These are phyloP conservation scores for Pseudonitzschia multistriata DNA, from an alignment of 108 stramenopile genomes.

Conservation along the genomic window DNA sequence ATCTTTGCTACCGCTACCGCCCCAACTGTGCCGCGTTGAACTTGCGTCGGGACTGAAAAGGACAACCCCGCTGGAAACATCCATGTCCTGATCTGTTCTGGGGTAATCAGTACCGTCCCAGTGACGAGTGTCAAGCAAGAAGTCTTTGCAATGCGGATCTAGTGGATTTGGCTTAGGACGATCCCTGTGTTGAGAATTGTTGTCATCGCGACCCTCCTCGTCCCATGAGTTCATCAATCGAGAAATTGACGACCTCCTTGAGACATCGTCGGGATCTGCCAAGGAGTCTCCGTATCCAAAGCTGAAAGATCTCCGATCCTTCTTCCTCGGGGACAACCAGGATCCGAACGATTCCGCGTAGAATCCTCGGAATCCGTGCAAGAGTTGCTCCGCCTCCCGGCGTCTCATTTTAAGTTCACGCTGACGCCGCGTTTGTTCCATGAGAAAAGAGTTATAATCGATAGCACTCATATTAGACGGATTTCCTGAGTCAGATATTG, in stretches of 20 bases:
- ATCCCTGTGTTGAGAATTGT: background rate
- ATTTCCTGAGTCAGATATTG: background rate
- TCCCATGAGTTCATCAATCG: constrained; percentile 18
- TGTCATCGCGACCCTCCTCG: background rate
- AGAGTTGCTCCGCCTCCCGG: constrained; percentile 48
- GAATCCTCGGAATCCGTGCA: constrained; percentile 50
- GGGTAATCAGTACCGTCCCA: constrained; percentile 33
- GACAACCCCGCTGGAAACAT: constrained; percentile 9
- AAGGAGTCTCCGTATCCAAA: constrained; percentile 16
- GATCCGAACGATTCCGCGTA: constrained; percentile 11
- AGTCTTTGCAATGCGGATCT: constrained; percentile 19
- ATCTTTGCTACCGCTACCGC: background rate
- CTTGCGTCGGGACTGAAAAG: constrained; percentile 12
- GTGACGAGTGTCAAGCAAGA: constrained; percentile 22
- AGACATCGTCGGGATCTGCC: constrained; percentile 23
- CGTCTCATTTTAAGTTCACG: constrained; percentile 42
- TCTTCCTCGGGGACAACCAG: constrained; percentile 22
- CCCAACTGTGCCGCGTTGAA: background rate
- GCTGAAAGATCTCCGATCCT: constrained; percentile 27
- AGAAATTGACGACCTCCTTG: constrained; percentile 27
- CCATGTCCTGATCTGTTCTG: constrained; percentile 15
- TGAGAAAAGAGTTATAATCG: constrained; percentile 51
- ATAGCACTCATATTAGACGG: constrained; percentile 11
- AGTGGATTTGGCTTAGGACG: constrained; percentile 13
- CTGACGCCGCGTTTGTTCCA: constrained; percentile 47